These are phyloP conservation scores for Dittrichia graveolens DNA, from an alignment of 129 eudicot genomes.

Conservation along the genomic window DNA sequence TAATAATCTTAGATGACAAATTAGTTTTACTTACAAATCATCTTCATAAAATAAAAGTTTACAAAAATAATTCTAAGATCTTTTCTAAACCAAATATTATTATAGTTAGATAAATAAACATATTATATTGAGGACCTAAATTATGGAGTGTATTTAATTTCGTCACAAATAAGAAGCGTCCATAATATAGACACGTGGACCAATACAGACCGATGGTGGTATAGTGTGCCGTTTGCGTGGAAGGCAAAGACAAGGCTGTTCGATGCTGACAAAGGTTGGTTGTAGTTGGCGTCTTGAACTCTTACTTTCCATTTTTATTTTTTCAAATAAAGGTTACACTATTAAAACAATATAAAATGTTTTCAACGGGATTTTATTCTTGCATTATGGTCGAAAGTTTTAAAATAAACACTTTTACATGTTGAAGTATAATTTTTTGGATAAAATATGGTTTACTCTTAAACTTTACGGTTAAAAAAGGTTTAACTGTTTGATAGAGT, in stretches of 20 bases:
- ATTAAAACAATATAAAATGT: too few relatives aligned
- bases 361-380: too few relatives aligned
- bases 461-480: too few relatives aligned
- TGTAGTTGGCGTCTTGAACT: conserved; percentile 29
- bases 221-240: conserved; percentile 18
- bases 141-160: neutral
- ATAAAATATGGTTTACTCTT: too few relatives aligned
- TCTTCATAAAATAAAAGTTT: neutral
- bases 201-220: conserved; percentile 22
- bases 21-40: too few relatives aligned
- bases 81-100: neutral
- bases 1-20: neutral
- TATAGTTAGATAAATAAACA: neutral
- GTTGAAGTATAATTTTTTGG: too few relatives aligned
- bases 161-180: neutral
- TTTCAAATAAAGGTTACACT: neutral
- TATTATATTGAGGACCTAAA: conserved; percentile 10
- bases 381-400: too few relatives aligned
- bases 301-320: neutral
- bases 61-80: neutral
- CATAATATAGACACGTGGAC: conserved; percentile 11
- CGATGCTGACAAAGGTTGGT: conserved; percentile 25
- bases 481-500: too few relatives aligned
- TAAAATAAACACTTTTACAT: too few relatives aligned
- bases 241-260: conserved; percentile 23